Conservation (phyloP, 2,329 filamentous ascomycete genomes). For the Emergomyces pasteurianus region DNA sequence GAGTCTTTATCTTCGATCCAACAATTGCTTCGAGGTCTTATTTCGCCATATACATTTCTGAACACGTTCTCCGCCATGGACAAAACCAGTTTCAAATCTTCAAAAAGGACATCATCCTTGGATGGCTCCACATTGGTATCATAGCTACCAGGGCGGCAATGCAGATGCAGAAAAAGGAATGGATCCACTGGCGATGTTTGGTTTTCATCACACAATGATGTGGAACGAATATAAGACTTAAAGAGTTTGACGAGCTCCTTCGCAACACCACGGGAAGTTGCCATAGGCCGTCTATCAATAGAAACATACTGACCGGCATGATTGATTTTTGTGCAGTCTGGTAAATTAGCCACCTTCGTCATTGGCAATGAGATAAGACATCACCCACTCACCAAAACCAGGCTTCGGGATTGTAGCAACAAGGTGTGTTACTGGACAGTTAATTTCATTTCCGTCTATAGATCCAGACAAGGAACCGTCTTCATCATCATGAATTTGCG, state of each 20-base stretch:
- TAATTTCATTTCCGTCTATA: not conserved
- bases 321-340: constrained; percentile 27
- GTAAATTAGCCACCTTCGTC: not conserved
- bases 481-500: constrained; percentile 1
- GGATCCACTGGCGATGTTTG: constrained; percentile 34
- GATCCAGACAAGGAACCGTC: not conserved
- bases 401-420: constrained; percentile 39
- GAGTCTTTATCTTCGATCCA: not conserved
- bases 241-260: constrained; percentile 42
- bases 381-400: constrained; percentile 25
- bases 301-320: constrained; percentile 40
- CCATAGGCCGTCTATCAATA: constrained; percentile 46
- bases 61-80: constrained; percentile 35
- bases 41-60: constrained; percentile 23
- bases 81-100: constrained; percentile 35
- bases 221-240: constrained; percentile 38
- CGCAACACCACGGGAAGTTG: constrained; percentile 36
- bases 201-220: constrained; percentile 11
- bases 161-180: constrained; percentile 44
- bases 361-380: not conserved
- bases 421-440: constrained; percentile 13
- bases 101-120: constrained; percentile 52
- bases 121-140: constrained; percentile 52
- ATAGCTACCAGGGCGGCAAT: constrained; percentile 43
- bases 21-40: not conserved